Percentiles rank a stretch among this genome's conserved stretches.
phyloP scores from a whole-genome alignment of 768 basidiomycete species.

The Lactarius hatsudake region DNA sequence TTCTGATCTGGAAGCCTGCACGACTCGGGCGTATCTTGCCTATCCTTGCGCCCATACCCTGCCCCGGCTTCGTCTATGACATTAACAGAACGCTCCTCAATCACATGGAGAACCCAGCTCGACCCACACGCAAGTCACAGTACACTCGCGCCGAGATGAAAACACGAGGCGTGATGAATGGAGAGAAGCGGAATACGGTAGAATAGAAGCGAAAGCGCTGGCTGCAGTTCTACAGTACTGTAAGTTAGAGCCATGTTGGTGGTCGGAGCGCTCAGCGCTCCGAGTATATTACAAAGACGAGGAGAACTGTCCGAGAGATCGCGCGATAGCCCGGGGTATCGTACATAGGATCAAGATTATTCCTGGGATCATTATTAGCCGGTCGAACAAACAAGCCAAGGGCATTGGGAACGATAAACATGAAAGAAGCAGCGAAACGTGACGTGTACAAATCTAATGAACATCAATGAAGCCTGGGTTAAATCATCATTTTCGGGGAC shows the following conservation, averaged over 20 bases:
- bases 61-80: not conserved
- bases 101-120: not conserved
- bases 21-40: not conserved
- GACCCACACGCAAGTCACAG: not conserved
- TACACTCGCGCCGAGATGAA: not conserved
- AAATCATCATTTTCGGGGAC: not conserved
- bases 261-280: constrained; percentile 10
- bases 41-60: not conserved
- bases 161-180: constrained; percentile 2
- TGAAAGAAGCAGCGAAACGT: not conserved
- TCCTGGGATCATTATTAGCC: not conserved
- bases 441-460: not conserved
- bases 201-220: constrained; percentile 5
- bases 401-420: not conserved
- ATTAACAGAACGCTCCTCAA: not conserved
- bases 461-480: not conserved
- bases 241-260: not conserved
- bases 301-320: not conserved
- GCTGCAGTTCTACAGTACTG: not conserved
- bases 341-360: not conserved
- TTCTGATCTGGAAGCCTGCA: not conserved
- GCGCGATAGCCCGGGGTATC: not conserved
- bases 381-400: not conserved
- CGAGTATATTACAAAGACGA: constrained; percentile 10
- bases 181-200: not conserved